phyloP scores from a whole-genome alignment of 2,329 filamentous ascomycete species.

The Penicillium aurantiogriseum region DNA sequence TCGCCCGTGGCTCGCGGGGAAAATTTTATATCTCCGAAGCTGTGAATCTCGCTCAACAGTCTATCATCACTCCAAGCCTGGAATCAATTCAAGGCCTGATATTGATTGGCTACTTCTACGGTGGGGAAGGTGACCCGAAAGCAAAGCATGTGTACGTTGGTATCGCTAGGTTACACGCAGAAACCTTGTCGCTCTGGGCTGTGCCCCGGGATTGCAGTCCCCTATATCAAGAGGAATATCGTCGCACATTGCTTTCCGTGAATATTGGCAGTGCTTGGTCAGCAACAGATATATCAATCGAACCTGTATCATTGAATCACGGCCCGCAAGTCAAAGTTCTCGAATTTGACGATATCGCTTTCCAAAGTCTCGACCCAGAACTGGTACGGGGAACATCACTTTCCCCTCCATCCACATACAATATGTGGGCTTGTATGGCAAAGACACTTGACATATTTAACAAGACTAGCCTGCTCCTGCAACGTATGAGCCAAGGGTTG shows the following conservation, averaged over 20 bases:
- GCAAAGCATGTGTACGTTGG: constrained; percentile 23
- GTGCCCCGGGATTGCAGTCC: neutral
- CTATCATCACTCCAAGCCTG: constrained; percentile 16
- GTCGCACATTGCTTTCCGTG: constrained; percentile 23
- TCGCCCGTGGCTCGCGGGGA: constrained; percentile 15
- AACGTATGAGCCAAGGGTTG: constrained; percentile 14
- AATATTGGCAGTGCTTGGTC: constrained; percentile 1
- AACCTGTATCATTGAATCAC: no score
- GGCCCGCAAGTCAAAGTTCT: no score
- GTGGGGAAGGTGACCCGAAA: constrained; percentile 19
- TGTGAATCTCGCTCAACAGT: constrained; percentile 12
- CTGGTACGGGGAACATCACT: no score
- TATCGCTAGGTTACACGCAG: constrained; percentile 22
- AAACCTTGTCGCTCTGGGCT: constrained; percentile 12
- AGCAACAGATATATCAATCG: no score
- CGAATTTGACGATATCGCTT: no score
- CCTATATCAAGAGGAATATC: constrained; percentile 17
- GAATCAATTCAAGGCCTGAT: constrained; percentile 21
- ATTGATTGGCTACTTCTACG: constrained; percentile 19
- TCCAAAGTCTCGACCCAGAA: no score
- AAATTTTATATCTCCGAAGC: constrained; percentile 14
- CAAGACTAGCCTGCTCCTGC: constrained; percentile 15
- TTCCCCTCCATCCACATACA: no score
- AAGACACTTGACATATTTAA: constrained; percentile 19
- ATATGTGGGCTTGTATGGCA: constrained; percentile 22